Evolutionary conservation across 176 grass and related monocot genomes (phyloP).

Genomic region (Triticum monococcum): DNA sequence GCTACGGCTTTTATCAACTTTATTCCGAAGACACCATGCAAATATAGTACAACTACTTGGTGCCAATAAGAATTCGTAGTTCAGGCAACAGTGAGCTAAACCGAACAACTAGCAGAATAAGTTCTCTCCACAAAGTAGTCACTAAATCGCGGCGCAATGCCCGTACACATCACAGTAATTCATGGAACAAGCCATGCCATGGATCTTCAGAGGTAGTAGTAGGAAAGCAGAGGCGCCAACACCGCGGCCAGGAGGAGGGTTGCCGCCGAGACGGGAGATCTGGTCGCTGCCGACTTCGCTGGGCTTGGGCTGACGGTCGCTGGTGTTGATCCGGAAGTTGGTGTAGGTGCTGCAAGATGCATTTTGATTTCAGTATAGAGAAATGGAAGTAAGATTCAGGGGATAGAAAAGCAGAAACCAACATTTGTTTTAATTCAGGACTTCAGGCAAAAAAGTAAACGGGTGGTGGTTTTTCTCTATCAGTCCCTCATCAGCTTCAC

Average conservation of each 20-base stretch:
- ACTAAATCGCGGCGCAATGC: slow-evolving; percentile 17
- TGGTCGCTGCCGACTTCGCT: slow-evolving; percentile 8
- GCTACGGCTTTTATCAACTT: neutral
- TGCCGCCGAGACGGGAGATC: neutral
- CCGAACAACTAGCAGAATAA: neutral
- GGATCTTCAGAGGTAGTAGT: slow-evolving; percentile 32
- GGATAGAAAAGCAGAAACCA: neutral
- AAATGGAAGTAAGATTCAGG: neutral
- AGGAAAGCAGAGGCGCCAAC: slow-evolving; percentile 23
- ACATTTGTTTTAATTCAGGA: neutral
- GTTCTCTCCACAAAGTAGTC: neutral
- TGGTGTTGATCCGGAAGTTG: slow-evolving; percentile 30
- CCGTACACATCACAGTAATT: slow-evolving; percentile 12
- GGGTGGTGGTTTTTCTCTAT: neutral
- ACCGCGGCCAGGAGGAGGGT: neutral
- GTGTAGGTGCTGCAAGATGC: slow-evolving; percentile 29
- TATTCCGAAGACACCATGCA: neutral
- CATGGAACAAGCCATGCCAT: neutral
- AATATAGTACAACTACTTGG: slow-evolving; percentile 8
- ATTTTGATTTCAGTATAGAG: neutral
- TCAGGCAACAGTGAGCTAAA: neutral
- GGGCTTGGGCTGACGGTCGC: neutral
- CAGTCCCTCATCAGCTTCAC: neutral
- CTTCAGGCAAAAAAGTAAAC: neutral
- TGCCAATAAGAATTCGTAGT: neutral